Evolutionary conservation across 2,329 filamentous ascomycete genomes (phyloP), one percentile per base, ranked within the genome.

Genomic region (Emmonsiellopsis sp.): DNA sequence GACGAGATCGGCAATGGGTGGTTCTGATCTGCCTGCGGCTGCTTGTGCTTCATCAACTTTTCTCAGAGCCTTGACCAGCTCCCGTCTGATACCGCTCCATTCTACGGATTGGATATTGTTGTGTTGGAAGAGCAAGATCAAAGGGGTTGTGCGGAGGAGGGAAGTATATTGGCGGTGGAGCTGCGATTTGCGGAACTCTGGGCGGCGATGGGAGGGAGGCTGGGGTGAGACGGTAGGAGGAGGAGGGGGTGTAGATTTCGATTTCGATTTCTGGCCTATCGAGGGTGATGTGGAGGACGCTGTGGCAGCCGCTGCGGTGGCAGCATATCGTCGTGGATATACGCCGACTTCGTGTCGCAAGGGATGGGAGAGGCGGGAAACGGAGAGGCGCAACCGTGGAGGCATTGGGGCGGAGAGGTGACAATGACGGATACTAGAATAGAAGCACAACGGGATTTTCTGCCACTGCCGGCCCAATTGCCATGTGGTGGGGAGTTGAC

Each of bases 151-250:
- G 55, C 88, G 88, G 55, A 96, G 82, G 57, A 95, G 77, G 46
- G 91, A 93, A 50, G 91, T 89, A 73, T 96, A 96, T 63, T 87
- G 83, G 54, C 91, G 84, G 60, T 86, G 81, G 16, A 97, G 79
- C 72, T 98, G 93, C 13, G 90, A 86, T 74, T 97, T 95, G 68
- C 92, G 86, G 64, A 86, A 86, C 67, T 95, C 87, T 46, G 91
- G 82, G 16, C 85, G 86, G 67, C 92, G 88, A 68, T 94, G 86
- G 52, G 88, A 95, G 3, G 89, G 89, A 2, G 91, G 92, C 70
- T 96, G 90, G 1, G 83, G 86, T 0, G 83, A 67, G 51, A 74
- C 73, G 34, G 74, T 65, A 20, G 81, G 72, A 34, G 76, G 72
- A 6, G 72, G 65, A 52, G 66, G 61, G 1, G 74, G 71, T 52